phyloP scores from a whole-genome alignment of 768 basidiomycete species.

The Lentinula raphanica region DNA sequence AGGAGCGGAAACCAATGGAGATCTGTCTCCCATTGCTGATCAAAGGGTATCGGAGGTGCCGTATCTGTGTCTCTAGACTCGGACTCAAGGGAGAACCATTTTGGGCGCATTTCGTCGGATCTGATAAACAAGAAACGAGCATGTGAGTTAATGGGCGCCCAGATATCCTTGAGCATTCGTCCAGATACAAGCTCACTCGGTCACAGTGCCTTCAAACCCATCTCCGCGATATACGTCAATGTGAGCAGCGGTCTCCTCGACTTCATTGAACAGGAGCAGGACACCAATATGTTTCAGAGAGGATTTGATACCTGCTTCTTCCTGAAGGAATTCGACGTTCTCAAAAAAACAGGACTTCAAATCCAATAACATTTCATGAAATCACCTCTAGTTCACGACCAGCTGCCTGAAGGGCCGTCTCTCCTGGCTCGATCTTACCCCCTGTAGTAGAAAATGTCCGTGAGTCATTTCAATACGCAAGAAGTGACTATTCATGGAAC shows the following conservation, averaged over 20 bases:
- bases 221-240: slow-evolving; percentile 70
- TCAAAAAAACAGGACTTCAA: no score
- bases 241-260: slow-evolving; percentile 55
- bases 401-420: slow-evolving; percentile 67
- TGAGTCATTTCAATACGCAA: no score
- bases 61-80: slow-evolving; percentile 6
- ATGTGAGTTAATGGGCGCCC: background rate
- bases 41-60: slow-evolving; percentile 51
- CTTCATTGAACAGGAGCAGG: slow-evolving; percentile 57
- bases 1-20: slow-evolving; percentile 65
- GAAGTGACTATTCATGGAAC: no score
- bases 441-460: slow-evolving; percentile 26
- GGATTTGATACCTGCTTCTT: slow-evolving; percentile 76
- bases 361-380: no score
- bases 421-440: slow-evolving; percentile 77
- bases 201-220: slow-evolving; percentile 51
- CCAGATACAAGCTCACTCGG: slow-evolving; percentile 48
- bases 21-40: slow-evolving; percentile 59
- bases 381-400: slow-evolving; percentile 66
- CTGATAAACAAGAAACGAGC: slow-evolving; percentile 32
- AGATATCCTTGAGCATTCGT: background rate
- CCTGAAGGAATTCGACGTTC: slow-evolving; percentile 51
- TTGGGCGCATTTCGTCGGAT: slow-evolving; percentile 82
- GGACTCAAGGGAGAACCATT: slow-evolving; percentile 53
- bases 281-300: slow-evolving; percentile 58